A percentile compares a stretch with the other conserved stretches of the same genome.
These are phyloP conservation scores for Bipolaris victoriae DNA, from an alignment of 2,329 filamentous ascomycete genomes.

Conservation along the genomic window DNA sequence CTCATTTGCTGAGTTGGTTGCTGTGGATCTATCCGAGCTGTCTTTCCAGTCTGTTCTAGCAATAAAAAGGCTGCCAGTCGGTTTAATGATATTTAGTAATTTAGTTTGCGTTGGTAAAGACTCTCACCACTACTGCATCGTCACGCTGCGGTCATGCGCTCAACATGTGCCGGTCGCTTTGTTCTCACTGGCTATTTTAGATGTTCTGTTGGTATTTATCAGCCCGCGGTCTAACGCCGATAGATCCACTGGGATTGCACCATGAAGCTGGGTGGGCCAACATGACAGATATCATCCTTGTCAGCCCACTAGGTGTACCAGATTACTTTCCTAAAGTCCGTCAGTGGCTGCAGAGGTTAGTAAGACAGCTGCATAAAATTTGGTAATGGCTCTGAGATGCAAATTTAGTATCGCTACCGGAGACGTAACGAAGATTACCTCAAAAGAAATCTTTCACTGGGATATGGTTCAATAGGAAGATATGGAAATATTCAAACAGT, in stretches of 20 bases:
- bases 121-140: neutral
- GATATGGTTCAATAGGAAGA: neutral
- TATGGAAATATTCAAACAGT: neutral
- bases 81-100: neutral
- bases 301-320: neutral
- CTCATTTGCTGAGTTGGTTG: too few relatives aligned
- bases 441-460: neutral
- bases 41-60: neutral
- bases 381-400: neutral
- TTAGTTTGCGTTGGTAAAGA: neutral
- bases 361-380: neutral
- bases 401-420: conserved; percentile 1
- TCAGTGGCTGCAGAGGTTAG: neutral
- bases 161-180: neutral
- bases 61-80: neutral
- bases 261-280: neutral
- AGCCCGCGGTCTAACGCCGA: neutral
- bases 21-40: neutral
- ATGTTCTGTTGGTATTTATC: neutral
- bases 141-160: neutral
- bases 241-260: neutral
- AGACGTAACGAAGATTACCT: neutral
- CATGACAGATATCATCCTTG: neutral
- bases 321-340: neutral
- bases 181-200: neutral